Evolutionary conservation across 805 yeast genomes (phyloP).

Genomic region (Lipomyces sp.): DNA sequence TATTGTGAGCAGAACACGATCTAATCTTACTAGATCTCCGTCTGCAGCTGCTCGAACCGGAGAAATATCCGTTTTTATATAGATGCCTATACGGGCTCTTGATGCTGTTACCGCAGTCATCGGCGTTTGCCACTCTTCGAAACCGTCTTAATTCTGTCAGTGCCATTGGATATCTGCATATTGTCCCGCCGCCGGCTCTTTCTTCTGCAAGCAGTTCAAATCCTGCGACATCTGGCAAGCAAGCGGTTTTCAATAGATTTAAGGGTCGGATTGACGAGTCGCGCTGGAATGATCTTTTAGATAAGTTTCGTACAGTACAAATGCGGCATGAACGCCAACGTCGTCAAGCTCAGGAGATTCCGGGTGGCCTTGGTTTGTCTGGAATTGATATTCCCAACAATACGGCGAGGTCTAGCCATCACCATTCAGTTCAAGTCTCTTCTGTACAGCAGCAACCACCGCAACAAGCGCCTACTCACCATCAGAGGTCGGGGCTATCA

Average conservation of each 20-base stretch:
- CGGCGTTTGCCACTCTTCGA: slow-evolving; percentile 78
- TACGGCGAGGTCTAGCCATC: background rate
- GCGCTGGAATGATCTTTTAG: slow-evolving; percentile 46
- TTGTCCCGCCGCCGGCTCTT: slow-evolving; percentile 27
- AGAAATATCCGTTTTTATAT: slow-evolving; percentile 71
- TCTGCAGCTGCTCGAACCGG: slow-evolving; percentile 85
- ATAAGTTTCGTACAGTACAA: slow-evolving; percentile 51
- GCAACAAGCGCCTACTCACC: slow-evolving; percentile 14
- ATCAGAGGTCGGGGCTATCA: slow-evolving; percentile 23
- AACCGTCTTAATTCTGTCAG: slow-evolving; percentile 65
- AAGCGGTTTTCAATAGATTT: slow-evolving; percentile 13
- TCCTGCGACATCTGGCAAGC: slow-evolving; percentile 18
- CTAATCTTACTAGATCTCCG: slow-evolving; percentile 50
- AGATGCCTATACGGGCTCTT: slow-evolving; percentile 87
- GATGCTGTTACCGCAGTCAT: slow-evolving; percentile 91
- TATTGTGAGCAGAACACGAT: background rate
- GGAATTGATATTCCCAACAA: slow-evolving; percentile 10
- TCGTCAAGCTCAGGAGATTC: slow-evolving; percentile 13
- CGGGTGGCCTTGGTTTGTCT: slow-evolving; percentile 4
- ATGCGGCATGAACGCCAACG: slow-evolving; percentile 38
- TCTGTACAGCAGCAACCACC: slow-evolving; percentile 1
- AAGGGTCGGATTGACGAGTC: slow-evolving; percentile 31
- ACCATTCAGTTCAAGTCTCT: background rate
- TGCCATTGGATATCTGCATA: slow-evolving; percentile 38
- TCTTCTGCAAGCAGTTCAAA: slow-evolving; percentile 17